phyloP scores from a whole-genome alignment of 108 stramenopile genomes.

The Fragilariopsis cylindrus region DNA sequence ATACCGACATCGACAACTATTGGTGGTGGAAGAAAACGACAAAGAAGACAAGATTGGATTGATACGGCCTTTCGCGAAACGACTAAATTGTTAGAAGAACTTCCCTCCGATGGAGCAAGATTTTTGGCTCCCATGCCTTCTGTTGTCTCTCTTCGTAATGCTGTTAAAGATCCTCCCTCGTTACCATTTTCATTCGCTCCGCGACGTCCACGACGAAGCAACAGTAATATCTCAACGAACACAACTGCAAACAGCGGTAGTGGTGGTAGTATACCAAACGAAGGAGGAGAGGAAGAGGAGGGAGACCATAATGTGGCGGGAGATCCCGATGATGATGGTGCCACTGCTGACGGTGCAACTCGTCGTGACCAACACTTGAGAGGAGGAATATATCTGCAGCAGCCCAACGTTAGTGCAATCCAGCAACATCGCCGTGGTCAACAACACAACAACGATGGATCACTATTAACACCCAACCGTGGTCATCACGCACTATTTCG shows the following conservation, averaged over 20 bases:
- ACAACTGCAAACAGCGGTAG: background rate
- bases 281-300: background rate
- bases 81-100: background rate
- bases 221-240: constrained; percentile 8
- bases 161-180: constrained; percentile 24
- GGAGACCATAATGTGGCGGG: background rate
- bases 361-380: too few relatives aligned
- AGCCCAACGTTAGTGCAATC: too few relatives aligned
- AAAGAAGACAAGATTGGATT: background rate
- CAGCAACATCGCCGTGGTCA: background rate
- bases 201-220: background rate
- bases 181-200: background rate
- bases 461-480: constrained; percentile 34
- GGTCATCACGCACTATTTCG: constrained; percentile 42
- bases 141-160: constrained; percentile 34
- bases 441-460: background rate
- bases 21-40: background rate
- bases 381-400: too few relatives aligned
- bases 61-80: background rate
- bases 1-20: background rate
- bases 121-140: constrained; percentile 39
- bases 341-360: background rate
- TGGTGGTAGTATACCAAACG: background rate
- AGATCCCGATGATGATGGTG: background rate
- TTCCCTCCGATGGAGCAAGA: constrained; percentile 9